phyloP scores from a whole-genome alignment of 805 yeast genomes.

The Candida jianshihensis region DNA sequence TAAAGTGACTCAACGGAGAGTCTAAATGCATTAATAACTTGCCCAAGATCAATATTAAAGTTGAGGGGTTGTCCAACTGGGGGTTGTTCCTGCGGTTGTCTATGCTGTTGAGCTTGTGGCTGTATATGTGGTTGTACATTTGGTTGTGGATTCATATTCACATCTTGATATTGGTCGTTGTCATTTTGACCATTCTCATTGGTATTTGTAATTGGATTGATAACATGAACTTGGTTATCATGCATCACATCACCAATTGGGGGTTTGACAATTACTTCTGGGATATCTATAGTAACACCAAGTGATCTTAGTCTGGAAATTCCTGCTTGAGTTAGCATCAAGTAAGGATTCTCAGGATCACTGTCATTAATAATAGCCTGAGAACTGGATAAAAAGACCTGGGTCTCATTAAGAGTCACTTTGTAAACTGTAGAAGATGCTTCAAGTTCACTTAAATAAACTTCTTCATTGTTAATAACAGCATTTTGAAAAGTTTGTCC shows the following conservation, averaged over 20 bases:
- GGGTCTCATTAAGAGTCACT: slow-evolving; percentile 10
- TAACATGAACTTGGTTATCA: too few relatives aligned
- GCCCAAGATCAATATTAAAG: not conserved
- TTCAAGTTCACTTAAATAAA: slow-evolving; percentile 15
- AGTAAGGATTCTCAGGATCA: slow-evolving; percentile 17
- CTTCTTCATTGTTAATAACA: slow-evolving; percentile 18
- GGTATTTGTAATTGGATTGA: not conserved
- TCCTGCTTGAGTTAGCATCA: slow-evolving; percentile 23
- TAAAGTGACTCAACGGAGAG: not conserved
- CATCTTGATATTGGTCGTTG: not conserved
- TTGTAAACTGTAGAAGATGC: slow-evolving; percentile 5
- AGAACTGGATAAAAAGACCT: slow-evolving; percentile 17
- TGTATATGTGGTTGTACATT: not conserved
- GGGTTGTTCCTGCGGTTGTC: not conserved
- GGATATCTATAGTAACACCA: slow-evolving; percentile 14
- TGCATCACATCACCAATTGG: not conserved
- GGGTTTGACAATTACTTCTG: slow-evolving; percentile 7
- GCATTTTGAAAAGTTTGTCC: slow-evolving; percentile 19
- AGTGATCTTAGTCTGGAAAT: slow-evolving; percentile 14
- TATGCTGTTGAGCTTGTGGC: not conserved
- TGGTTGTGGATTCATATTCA: not conserved
- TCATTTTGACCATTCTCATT: too few relatives aligned
- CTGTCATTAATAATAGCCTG: slow-evolving; percentile 21
- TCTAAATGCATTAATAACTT: not conserved
- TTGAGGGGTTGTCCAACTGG: not conserved